Base-by-base conservation (phyloP, 2,329 filamentous ascomycete genomes). In the Niveomyces coronatus region DNA sequence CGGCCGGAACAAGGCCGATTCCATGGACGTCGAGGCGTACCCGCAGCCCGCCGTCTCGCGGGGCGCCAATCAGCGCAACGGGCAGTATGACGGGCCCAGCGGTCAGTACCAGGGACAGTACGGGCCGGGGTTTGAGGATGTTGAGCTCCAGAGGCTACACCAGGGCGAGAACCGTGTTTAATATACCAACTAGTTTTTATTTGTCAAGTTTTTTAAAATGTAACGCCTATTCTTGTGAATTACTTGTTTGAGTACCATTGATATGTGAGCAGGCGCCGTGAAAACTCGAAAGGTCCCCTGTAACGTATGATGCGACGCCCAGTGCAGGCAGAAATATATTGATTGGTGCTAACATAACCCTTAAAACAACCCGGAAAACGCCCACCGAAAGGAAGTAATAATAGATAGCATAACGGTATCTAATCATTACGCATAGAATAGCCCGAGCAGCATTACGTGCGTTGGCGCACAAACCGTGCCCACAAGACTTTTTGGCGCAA, bases 61-160 rank as follows among this genome's bases (percentile, higher is more conserved):
- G 27, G 39, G 35, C n/a, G 18, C 45, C 14, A 47, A 38, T 27
- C 39, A 49, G 11, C 47, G 46, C 11, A 24, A 27, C 15, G 38
- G 15, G 4, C 41, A 38, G 13, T 18, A 33, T 2, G 10, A 22
- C 7, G 30, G 19, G 18, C 17, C 23, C 24, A 41, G 22, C 11
- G 10, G n/a, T 5, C 39, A 37, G 9, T 41, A 41, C 29, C 28
- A 14, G 18, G 17, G 17, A 13, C 37, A 39, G 16, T 39, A 39
- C 13, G 26, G 31, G 14, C 8, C 37, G 17, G 31, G 31, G 15
- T 39, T 34, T n/a, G 37, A 59, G 29, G 54, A 59, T 28, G 57
- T 60, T 10, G 57, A 60, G 43, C 34, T 60, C 15, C 39, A 43
- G 39, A 45, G 47, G 14, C 36, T 54, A 43, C 36, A 41, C 29